phyloP scores from a whole-genome alignment of 2,329 filamentous ascomycete genomes.

The Ilyonectria sp. region DNA sequence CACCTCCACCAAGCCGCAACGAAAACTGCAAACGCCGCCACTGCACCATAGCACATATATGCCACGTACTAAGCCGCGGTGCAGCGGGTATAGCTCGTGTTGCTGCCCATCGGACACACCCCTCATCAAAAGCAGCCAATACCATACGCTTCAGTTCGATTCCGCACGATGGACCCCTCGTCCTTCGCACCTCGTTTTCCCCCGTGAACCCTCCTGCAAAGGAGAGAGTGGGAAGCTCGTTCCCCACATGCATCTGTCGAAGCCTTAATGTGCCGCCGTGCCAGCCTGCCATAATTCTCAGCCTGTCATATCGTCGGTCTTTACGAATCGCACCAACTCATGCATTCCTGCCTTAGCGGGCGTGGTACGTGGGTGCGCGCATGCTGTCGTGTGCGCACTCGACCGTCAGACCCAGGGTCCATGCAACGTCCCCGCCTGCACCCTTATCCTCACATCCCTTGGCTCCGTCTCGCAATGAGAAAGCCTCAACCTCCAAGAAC shows the following conservation, averaged over 20 bases:
- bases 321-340: slow-evolving; percentile 12
- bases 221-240: not conserved
- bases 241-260: slow-evolving; percentile 44
- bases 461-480: slow-evolving; percentile 31
- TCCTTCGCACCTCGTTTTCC: not conserved
- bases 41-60: too few relatives aligned
- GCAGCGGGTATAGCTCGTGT: not conserved
- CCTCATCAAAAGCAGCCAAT: not conserved
- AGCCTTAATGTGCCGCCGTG: slow-evolving; percentile 16
- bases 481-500: slow-evolving; percentile 46
- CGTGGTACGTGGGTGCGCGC: not conserved
- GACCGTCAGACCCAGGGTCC: not conserved
- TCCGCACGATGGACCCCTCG: slow-evolving; percentile 14
- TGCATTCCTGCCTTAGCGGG: slow-evolving; percentile 23
- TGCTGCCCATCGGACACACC: not conserved
- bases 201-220: slow-evolving; percentile 9
- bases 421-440: slow-evolving; percentile 36
- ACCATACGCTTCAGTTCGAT: slow-evolving; percentile 14
- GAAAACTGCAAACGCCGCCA: not conserved
- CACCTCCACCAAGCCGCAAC: slow-evolving; percentile 23
- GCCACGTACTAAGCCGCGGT: not conserved
- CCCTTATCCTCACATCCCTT: slow-evolving; percentile 46
- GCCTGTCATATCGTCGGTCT: not conserved
- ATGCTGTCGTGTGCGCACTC: slow-evolving; percentile 11
- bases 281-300: not conserved